phyloP scores from a whole-genome alignment of 148 eudicot genomes.

The Vaccinium macrocarpon region DNA sequence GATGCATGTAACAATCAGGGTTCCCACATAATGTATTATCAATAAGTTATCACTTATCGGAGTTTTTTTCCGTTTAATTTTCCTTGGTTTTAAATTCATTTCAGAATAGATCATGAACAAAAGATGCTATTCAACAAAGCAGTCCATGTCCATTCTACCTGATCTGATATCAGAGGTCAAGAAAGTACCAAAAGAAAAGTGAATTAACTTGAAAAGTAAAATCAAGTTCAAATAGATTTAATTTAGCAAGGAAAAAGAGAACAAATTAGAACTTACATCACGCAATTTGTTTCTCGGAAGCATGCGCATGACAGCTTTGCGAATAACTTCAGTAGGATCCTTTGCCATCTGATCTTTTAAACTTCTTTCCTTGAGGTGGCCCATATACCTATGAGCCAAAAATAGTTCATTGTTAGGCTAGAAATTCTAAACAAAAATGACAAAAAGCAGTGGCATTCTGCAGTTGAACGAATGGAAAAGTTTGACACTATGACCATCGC shows the following conservation, averaged over 20 bases:
- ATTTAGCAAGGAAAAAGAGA: background rate
- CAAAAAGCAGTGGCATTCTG: background rate
- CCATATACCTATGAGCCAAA: constrained; percentile 58
- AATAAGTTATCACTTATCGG: background rate
- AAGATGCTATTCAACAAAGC: background rate
- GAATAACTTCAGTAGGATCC: constrained; percentile 95
- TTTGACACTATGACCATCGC: background rate
- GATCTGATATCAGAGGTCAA: background rate
- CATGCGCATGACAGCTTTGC: constrained; percentile 95
- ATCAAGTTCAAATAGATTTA: background rate
- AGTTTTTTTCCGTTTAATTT: background rate
- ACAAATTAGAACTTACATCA: constrained; percentile 58
- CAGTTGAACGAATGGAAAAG: background rate
- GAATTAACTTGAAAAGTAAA: background rate
- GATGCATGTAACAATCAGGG: background rate
- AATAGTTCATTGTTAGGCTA: background rate
- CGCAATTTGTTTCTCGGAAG: constrained; percentile 93
- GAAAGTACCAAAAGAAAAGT: background rate
- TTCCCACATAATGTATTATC: background rate
- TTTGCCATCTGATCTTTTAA: constrained; percentile 91
- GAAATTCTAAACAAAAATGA: background rate
- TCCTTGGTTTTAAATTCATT: background rate
- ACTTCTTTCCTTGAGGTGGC: constrained; percentile 87
- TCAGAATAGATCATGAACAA: background rate
- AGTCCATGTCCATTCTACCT: background rate